Percentiles rank a stretch among this genome's conserved stretches.
These are phyloP conservation scores for Spinellus fusiger DNA, from an alignment of 192 early-diverging fungal genomes.

Conservation along the genomic window DNA sequence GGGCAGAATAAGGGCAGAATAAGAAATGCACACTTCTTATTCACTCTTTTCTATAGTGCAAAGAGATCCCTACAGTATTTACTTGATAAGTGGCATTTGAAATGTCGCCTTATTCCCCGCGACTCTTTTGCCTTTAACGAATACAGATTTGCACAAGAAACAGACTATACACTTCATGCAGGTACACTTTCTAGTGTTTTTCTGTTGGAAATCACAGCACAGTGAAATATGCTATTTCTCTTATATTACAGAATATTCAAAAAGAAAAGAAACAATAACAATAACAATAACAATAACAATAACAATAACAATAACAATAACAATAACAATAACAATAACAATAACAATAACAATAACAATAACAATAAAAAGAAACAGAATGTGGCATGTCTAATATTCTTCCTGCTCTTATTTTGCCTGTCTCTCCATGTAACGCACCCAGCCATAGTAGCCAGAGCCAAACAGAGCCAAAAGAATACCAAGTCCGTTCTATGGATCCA, in stretches of 20 bases:
- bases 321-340: no score
- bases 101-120: constrained; percentile 32
- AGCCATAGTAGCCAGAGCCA: constrained; percentile 51
- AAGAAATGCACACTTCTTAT: background rate
- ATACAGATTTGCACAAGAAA: constrained; percentile 15
- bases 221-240: no score
- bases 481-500: constrained; percentile 40
- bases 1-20: background rate
- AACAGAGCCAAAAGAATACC: constrained; percentile 52
- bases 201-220: constrained; percentile 17
- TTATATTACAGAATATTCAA: no score
- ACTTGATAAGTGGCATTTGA: constrained; percentile 54
- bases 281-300: no score
- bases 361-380: no score
- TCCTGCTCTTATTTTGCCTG: constrained; percentile 40
- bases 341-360: no score
- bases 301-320: no score
- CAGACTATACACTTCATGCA: constrained; percentile 4
- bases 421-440: constrained; percentile 52
- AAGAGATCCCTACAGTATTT: constrained; percentile 57
- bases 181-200: constrained; percentile 25
- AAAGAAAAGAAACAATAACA: no score
- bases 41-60: constrained; percentile 26
- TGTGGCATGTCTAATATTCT: no score
- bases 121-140: constrained; percentile 35